phyloP scores from a whole-genome alignment of 495 filamentous ascomycete genomes.

The Podospora fimiseda region DNA sequence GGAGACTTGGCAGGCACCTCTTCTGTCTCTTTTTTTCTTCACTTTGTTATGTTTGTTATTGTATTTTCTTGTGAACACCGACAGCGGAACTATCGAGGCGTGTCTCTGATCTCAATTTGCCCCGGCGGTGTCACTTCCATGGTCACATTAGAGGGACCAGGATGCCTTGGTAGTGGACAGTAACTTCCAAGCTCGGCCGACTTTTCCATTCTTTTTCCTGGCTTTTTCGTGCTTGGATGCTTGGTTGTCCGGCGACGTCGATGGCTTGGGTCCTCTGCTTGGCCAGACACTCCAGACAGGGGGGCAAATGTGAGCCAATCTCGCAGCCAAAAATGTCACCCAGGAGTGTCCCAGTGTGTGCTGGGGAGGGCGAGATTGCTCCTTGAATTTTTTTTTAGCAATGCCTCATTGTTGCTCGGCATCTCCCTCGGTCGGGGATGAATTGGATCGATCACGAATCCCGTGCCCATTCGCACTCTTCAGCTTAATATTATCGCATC shows the following conservation, averaged over 20 bases:
- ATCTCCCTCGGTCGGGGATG: background rate
- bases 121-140: no score
- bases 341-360: background rate
- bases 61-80: no score
- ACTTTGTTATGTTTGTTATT: no score
- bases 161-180: background rate
- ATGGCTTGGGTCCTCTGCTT: no score
- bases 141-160: no score
- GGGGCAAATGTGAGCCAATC: background rate
- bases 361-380: background rate
- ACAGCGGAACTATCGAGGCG: no score
- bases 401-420: background rate
- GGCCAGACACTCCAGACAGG: conserved; percentile 8
- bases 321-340: background rate
- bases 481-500: background rate
- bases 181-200: conserved; percentile 16
- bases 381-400: background rate
- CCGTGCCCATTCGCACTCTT: background rate
- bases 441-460: background rate
- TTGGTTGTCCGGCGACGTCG: conserved; percentile 10
- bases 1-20: conserved; percentile 17
- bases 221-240: background rate
- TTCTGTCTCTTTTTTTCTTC: background rate
- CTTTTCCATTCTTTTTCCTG: background rate
- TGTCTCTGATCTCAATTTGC: no score